A percentile compares a stretch with the other conserved stretches of the same genome.
phyloP scores from a whole-genome alignment of 2,329 filamentous ascomycete species.

The Aquanectria penicillioides region DNA sequence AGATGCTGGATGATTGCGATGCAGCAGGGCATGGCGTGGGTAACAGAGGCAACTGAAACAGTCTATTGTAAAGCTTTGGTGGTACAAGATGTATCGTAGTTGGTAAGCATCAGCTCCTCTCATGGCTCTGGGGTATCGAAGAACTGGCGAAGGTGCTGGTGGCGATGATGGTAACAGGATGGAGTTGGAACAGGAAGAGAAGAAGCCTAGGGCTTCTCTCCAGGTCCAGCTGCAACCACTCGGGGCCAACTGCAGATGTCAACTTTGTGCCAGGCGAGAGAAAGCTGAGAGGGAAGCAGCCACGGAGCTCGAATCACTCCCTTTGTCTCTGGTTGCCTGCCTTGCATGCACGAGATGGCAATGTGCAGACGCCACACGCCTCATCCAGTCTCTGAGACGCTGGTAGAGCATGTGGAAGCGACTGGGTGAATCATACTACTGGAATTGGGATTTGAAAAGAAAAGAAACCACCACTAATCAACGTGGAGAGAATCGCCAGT shows the following conservation, averaged over 20 bases:
- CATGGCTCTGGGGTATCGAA: neutral
- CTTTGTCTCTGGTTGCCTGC: slow-evolving; percentile 1
- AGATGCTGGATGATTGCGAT: slow-evolving; percentile 39
- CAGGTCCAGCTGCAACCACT: neutral
- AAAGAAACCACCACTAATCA: too few species aligned
- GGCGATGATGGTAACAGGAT: neutral
- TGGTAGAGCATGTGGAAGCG: neutral
- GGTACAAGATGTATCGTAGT: neutral
- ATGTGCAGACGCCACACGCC: slow-evolving; percentile 7
- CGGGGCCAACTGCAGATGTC: neutral
- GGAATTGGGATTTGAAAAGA: too few species aligned
- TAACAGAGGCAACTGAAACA: neutral
- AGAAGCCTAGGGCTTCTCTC: neutral
- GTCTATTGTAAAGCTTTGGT: neutral
- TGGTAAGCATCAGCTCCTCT: neutral
- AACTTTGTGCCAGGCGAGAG: slow-evolving; percentile 1
- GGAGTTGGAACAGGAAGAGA: neutral
- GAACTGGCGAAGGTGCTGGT: neutral
- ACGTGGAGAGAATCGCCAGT: too few species aligned
- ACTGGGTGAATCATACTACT: too few species aligned
- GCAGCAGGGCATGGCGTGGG: slow-evolving; percentile 44
- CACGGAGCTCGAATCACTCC: slow-evolving; percentile 15
- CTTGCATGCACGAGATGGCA: slow-evolving; percentile 3
- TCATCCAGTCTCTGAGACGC: neutral
- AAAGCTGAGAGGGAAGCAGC: slow-evolving; percentile 19